Evolutionary conservation across 192 early-diverging fungal genomes (phyloP).

Genomic region (Martensiomyces pterosporus): DNA sequence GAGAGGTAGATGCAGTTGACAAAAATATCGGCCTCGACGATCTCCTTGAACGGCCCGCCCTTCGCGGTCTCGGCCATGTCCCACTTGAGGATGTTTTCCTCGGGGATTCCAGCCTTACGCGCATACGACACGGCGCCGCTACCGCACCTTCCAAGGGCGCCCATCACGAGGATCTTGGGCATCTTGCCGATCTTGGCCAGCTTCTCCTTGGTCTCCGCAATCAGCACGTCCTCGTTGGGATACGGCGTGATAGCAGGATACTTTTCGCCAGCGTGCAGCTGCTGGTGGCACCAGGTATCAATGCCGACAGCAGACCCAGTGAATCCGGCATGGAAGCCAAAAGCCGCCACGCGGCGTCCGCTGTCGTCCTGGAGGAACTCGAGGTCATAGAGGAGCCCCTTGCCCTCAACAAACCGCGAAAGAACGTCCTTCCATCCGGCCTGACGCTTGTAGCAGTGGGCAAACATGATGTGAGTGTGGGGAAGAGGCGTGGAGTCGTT

Average conservation of each 20-base stretch:
- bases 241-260: slow-evolving; percentile 80
- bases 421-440: slow-evolving; percentile 91
- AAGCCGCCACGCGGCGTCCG: slow-evolving; percentile 91
- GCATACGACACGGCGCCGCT: slow-evolving; percentile 83
- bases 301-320: slow-evolving; percentile 89
- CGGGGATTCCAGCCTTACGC: slow-evolving; percentile 75
- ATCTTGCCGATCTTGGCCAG: slow-evolving; percentile 56
- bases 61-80: slow-evolving; percentile 89
- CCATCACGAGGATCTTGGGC: slow-evolving; percentile 95
- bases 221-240: slow-evolving; percentile 76
- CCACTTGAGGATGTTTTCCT: slow-evolving; percentile 88
- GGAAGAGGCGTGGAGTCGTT: slow-evolving; percentile 82
- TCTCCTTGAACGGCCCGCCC: slow-evolving; percentile 92
- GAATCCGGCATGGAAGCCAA: slow-evolving; percentile 96
- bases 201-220: slow-evolving; percentile 63
- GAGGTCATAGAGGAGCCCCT: slow-evolving; percentile 86
- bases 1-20: slow-evolving; percentile 99
- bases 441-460: slow-evolving; percentile 97
- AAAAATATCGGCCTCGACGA: slow-evolving; percentile 86
- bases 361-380: slow-evolving; percentile 87
- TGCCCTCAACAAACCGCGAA: slow-evolving; percentile 74
- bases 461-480: slow-evolving; percentile 97
- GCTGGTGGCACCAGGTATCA: slow-evolving; percentile 87
- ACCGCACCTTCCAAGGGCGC: slow-evolving; percentile 93
- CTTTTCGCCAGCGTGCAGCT: slow-evolving; percentile 49